phyloP scores from a whole-genome alignment of 768 basidiomycete genomes.

The Amanita muscaria region DNA sequence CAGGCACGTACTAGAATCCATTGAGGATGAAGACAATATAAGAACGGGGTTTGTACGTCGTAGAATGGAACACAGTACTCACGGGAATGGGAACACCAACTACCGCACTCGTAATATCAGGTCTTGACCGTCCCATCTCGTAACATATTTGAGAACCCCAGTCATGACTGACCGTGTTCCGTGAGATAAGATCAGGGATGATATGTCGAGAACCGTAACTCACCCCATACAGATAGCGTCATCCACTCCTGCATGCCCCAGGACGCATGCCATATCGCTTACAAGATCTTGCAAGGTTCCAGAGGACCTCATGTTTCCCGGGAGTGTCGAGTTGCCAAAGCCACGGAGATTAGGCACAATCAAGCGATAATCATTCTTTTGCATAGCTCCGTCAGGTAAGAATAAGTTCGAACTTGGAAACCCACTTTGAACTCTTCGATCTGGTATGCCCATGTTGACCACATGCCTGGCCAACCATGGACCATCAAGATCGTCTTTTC shows the following conservation, averaged over 20 bases:
- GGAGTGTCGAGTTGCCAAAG: constrained; percentile 60
- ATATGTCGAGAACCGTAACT: too few species aligned
- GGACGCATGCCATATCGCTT: constrained; percentile 54
- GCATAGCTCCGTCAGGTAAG: neutral
- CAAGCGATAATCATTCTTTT: constrained; percentile 51
- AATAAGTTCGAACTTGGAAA: too few species aligned
- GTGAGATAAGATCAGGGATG: too few species aligned
- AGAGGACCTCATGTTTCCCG: constrained; percentile 51
- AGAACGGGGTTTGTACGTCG: neutral
- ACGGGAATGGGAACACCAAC: constrained; percentile 57
- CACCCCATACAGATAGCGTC: constrained; percentile 60
- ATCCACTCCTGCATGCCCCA: constrained; percentile 39
- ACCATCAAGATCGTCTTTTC: constrained; percentile 53
- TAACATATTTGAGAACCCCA: constrained; percentile 67
- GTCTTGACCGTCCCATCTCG: constrained; percentile 59
- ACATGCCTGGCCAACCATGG: constrained; percentile 74
- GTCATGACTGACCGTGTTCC: constrained; percentile 45
- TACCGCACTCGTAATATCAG: constrained; percentile 53
- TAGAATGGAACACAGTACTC: constrained; percentile 15
- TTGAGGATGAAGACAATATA: neutral
- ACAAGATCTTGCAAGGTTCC: constrained; percentile 54
- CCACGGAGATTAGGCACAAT: constrained; percentile 60
- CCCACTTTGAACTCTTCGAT: constrained; percentile 55
- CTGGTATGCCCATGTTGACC: constrained; percentile 69
- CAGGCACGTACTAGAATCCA: constrained; percentile 47